A percentile compares a stretch with the other conserved stretches of the same genome.
These are phyloP conservation scores for Lupinus albus DNA, from an alignment of 306 rosid species.

Conservation along the genomic window DNA sequence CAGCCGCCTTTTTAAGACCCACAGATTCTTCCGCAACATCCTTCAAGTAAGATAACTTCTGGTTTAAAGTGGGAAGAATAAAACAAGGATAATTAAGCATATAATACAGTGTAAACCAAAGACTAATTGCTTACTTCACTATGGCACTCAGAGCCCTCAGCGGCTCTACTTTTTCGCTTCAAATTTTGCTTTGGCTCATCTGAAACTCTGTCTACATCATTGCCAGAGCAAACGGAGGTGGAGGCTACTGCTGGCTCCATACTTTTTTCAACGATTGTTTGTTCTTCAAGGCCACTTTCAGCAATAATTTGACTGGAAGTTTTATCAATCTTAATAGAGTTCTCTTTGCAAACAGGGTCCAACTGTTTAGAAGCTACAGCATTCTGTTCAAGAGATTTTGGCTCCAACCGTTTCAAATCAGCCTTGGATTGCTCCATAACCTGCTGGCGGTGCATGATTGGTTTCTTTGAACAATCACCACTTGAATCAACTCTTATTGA, in stretches of 20 bases:
- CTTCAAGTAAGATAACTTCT: slow-evolving; percentile 55
- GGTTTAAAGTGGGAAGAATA: slow-evolving; percentile 42
- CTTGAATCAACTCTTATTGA: slow-evolving; percentile 46
- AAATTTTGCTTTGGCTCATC: slow-evolving; percentile 52
- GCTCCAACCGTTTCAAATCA: slow-evolving; percentile 49
- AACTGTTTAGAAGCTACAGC: slow-evolving; percentile 47
- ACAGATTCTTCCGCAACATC: slow-evolving; percentile 84
- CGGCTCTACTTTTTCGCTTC: slow-evolving; percentile 77
- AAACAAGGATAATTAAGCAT: slow-evolving; percentile 18
- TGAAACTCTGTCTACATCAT: slow-evolving; percentile 64
- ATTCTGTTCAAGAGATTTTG: slow-evolving; percentile 56
- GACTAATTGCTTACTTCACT: slow-evolving; percentile 78
- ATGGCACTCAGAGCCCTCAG: slow-evolving; percentile 83
- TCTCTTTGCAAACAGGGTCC: slow-evolving; percentile 54
- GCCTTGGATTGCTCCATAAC: slow-evolving; percentile 49
- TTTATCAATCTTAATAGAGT: slow-evolving; percentile 51
- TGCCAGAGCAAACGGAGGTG: slow-evolving; percentile 85
- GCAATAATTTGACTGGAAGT: slow-evolving; percentile 46
- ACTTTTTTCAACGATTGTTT: slow-evolving; percentile 56
- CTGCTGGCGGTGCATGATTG: slow-evolving; percentile 47
- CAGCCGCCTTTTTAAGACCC: slow-evolving; percentile 58
- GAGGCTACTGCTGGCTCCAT: slow-evolving; percentile 67
- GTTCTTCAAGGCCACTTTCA: slow-evolving; percentile 50
- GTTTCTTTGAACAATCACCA: slow-evolving; percentile 50
- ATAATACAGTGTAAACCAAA: slow-evolving; percentile 25